Conservation (phyloP, 192 early-diverging fungal genomes). For the Umbelopsis sp. region DNA sequence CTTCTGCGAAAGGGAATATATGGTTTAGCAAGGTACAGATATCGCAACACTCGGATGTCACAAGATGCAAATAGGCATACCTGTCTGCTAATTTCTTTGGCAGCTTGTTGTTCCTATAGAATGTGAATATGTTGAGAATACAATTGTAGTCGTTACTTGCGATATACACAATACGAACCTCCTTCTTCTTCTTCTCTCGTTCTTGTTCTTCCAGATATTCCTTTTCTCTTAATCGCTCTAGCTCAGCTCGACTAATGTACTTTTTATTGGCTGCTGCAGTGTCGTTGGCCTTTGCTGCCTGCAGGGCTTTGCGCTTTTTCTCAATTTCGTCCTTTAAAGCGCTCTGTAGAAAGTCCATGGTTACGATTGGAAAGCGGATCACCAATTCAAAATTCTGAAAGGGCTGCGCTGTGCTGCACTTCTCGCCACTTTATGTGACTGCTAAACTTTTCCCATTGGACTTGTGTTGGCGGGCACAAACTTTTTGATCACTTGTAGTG, state of each 20-base stretch:
- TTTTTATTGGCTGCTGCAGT: constrained; percentile 59
- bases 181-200: constrained; percentile 32
- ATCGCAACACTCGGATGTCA: background rate
- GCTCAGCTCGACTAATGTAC: constrained; percentile 83
- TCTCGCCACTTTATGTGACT: background rate
- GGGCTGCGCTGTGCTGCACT: too few species aligned
- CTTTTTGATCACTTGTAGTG: background rate
- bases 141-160: background rate
- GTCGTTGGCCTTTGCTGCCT: constrained; percentile 26
- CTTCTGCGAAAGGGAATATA: background rate
- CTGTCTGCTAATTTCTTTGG: constrained; percentile 12
- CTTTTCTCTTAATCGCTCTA: constrained; percentile 65
- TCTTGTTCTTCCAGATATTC: constrained; percentile 62
- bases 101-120: constrained; percentile 19
- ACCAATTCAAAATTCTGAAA: too few species aligned
- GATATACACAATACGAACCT: constrained; percentile 13
- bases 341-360: constrained; percentile 39
- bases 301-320: constrained; percentile 72
- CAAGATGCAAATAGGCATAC: background rate
- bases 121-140: constrained; percentile 7
- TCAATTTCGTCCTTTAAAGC: constrained; percentile 69
- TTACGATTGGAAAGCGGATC: background rate
- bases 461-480: background rate
- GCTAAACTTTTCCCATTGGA: background rate
- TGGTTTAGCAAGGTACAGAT: background rate